These are phyloP conservation scores for Pseudogymnoascus pannorum DNA, from an alignment of 2,329 filamentous ascomycete genomes.

Conservation along the genomic window DNA sequence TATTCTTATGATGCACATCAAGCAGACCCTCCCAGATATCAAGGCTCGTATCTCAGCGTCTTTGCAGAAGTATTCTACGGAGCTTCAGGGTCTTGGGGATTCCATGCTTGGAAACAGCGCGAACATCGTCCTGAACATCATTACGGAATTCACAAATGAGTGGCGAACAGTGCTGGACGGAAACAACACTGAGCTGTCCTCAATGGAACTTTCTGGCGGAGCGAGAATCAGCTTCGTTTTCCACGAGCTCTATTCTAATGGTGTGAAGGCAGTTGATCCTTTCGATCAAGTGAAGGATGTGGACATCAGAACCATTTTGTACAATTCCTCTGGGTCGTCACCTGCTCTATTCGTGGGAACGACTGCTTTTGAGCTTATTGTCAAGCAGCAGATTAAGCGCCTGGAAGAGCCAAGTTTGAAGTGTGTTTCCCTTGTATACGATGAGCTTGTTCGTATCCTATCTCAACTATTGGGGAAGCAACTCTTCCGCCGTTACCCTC, in stretches of 20 bases:
- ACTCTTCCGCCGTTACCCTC: conserved; percentile 87
- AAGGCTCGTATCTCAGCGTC: conserved; percentile 94
- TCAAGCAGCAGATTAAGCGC: conserved; percentile 97
- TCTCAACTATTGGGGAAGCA: conserved; percentile 82
- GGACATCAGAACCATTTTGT: conserved; percentile 92
- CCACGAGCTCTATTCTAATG: conserved; percentile 96
- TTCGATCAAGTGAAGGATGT: conserved; percentile 97
- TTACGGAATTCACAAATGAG: conserved; percentile 97
- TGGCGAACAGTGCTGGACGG: conserved; percentile 94
- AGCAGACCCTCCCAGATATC: conserved; percentile 97
- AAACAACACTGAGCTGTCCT: conserved; percentile 93
- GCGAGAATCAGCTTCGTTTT: conserved; percentile 99
- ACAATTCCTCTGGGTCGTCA: conserved; percentile 98
- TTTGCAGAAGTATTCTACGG: conserved; percentile 80
- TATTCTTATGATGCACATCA: conserved; percentile 99
- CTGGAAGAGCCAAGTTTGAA: conserved; percentile 94
- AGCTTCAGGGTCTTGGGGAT: conserved; percentile 77
- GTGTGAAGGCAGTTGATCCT: conserved; percentile 93
- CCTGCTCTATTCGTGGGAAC: conserved; percentile 96
- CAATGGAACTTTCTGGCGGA: conserved; percentile 87
- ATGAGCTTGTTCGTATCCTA: conserved; percentile 93
- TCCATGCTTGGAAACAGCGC: conserved; percentile 93
- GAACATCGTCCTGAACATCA: conserved; percentile 97
- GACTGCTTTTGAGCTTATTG: conserved; percentile 95
- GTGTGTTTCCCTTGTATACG: conserved; percentile 94